Evolutionary conservation across 148 eudicot genomes (phyloP), one percentile per base, ranked within the genome.

Genomic region (Rhododendron henanense): DNA sequence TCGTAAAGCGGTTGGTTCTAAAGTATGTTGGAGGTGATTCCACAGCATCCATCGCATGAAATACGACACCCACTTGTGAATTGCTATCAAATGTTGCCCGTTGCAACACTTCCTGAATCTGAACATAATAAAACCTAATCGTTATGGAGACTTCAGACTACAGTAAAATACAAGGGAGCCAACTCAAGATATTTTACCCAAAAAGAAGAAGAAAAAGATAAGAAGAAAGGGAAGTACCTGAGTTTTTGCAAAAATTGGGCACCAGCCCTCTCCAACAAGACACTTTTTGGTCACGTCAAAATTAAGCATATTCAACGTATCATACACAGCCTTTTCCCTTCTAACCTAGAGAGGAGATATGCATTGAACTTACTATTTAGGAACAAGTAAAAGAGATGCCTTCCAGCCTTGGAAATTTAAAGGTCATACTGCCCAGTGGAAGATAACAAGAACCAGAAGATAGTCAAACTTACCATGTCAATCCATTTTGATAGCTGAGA

Each of bases 211-310:
- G 13, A 31, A 71, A 18, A n/a, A 28, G 25, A 41, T 33, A 37
- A 74, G 47, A 57, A 78, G 51, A 84, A 37, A 63, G 51, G 8
- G 45, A 45, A 50, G 79, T 89, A 97, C 99, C 99, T 93, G 93
- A 61, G 89, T 13, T 91, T 94, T 95, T 85, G 98, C 98, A 85
- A 94, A 93, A 88, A 94, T 79, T 81, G 99, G 99, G 87, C 99
- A 97, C 99, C 99, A 97, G 83, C 98, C 99, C 88, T 97, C 99
- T 79, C 99, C 99, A 85, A 97, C 98, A 85, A 97, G 97, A 92
- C 99, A 97, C 87, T 97, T 97, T 90, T 95, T 97, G 76, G 99
- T 97, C 69, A 97, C 99, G 86, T 97, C 99, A 90, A 97, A 97
- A 87, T 94, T 97, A 87, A 95, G 93, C 99, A 97, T 95, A 91